Base-by-base conservation (phyloP, 495 filamentous ascomycete species). In the Hypoxylon perforatum region DNA sequence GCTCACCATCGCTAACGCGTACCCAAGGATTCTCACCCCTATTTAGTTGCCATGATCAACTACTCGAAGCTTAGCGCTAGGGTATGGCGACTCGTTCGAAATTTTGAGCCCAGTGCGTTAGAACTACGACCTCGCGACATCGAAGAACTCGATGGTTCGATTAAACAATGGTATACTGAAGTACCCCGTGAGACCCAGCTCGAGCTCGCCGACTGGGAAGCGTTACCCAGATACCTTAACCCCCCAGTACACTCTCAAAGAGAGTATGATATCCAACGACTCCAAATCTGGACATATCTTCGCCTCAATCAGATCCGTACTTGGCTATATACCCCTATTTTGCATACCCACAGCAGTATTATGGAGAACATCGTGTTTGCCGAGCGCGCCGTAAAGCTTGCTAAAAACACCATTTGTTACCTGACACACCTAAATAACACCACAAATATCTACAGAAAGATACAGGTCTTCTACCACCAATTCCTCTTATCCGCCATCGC, bases 391-490 rank as follows among this genome's bases (percentile, higher is more conserved):
- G 88, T 94, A 18, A 86, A 90, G 47, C 81, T 95, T 3, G 90
- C 92, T 14, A 92, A 92, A 70, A 90, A 95, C 66, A 93, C 91
- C 0, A 89, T 96, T 38, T 84, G 87, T 12, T 87, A 90, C 7
- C 78, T 96, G 14, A 87, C 90, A 0, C 85, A 86, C 33, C 82
- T 94, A 8, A 93, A 94, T 72, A 88, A 88, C 69, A 90, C 87
- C n/a, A 88, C 90, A 0, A 88, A 93, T 61, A 87, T 95, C 23
- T 96, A 95, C 76, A 85, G 88, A 8, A 88, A 85, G 5, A 87
- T 92, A 54, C 92, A 95, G 74, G 87, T 93, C 35, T 88, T 88
- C 61, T 94, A 94, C 79, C 92, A 96, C 75, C 92, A 94, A 69
- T 96, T 96, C 75, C 82, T 96, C 15, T 87, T 92, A 10, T 89